Conservation (phyloP, 345 rosid species). For the Hibiscus syriacus region DNA sequence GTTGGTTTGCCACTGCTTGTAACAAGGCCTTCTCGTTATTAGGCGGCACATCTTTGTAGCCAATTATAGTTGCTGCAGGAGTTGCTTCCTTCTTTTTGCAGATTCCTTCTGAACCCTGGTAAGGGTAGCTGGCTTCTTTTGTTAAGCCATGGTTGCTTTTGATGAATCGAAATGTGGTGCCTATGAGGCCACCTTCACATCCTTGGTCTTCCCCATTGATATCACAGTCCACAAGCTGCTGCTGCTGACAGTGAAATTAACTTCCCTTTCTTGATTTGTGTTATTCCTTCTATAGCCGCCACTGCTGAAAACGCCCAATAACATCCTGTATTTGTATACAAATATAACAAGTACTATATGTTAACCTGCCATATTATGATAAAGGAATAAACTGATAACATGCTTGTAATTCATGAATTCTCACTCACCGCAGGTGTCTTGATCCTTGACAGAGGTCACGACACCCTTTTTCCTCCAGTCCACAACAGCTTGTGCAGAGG, state of each 20-base stretch:
- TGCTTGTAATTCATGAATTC: background rate
- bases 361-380: background rate
- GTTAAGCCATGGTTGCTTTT: conserved; percentile 2
- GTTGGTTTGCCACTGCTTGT: conserved; percentile 73
- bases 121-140: conserved; percentile 8
- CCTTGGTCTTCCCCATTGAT: conserved; percentile 33
- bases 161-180: conserved; percentile 4
- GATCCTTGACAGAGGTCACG: conserved; percentile 35
- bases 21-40: conserved; percentile 51
- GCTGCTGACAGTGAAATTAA: conserved; percentile 30
- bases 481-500: conserved; percentile 16
- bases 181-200: conserved; percentile 10
- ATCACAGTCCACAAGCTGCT: conserved; percentile 42
- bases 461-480: conserved; percentile 39
- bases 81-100: background rate
- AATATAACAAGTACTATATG: background rate
- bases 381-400: background rate
- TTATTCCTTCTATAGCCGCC: conserved; percentile 43
- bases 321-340: conserved; percentile 22
- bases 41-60: conserved; percentile 53
- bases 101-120: background rate
- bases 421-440: conserved; percentile 32
- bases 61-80: background rate
- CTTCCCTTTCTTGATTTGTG: conserved; percentile 21
- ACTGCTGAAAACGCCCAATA: conserved; percentile 51